Evolutionary conservation across 2,329 filamentous ascomycete species (phyloP), one percentile per base, ranked within the genome.

Genomic region (Sclerotinia subarctica): DNA sequence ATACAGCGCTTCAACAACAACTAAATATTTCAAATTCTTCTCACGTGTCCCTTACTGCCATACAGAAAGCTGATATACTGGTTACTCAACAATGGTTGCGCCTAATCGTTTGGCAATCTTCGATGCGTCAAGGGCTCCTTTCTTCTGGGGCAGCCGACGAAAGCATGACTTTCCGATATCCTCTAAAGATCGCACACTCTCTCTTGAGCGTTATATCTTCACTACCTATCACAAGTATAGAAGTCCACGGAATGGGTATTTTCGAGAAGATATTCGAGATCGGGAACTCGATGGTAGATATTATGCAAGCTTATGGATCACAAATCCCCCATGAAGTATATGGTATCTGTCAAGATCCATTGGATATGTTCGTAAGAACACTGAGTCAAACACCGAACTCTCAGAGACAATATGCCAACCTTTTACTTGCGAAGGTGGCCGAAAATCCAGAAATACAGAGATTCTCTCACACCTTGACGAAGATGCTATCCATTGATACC

Each of bases 71-170:
- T 8, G 88, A 91, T 72, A 82, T 91, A 24, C 81, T 89, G 54
- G 84, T 89, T 65, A 91, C 88, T 2, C 89, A 91, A 75, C 88
- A 90, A 73, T 91, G 89, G 89, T 81, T 91, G 5, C 82, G 86
- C 24, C 85, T 88, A 1, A 89, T 90, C 79, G 85, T 90, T n/a
- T 91, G 89, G 89, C 89, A 90, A 73, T 83, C 89, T 1, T 88
- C 88, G 3, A 89, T 90, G 73, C 84, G 85, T 26, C 87, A 90
- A 72, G 86, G 87, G 5, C 84, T 87, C 32, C 81, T 91, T 26
- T 88, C 86, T 44, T 86, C 84, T 44, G 82, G 82, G 3, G 82
- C 87, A 0, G 78, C 81, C 8, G 85, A 90, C 68, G 82, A 82
- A 70, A 84, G 86, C 58, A 85, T 89, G 82, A 85, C 82, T 46